Base-by-base conservation (phyloP, 306 rosid species). In the Spatholobus suberectus region DNA sequence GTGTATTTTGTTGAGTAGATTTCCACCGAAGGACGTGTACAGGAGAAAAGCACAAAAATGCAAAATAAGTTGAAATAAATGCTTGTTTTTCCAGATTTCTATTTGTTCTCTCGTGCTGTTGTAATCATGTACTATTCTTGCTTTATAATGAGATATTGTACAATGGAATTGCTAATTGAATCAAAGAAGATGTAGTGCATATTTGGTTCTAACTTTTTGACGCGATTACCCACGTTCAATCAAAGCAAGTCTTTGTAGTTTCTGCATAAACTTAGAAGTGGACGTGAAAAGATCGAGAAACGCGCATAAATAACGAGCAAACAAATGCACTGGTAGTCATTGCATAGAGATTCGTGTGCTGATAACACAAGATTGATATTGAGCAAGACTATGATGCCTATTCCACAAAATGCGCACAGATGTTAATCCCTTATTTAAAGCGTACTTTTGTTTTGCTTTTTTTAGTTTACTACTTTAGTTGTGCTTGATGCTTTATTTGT, bases 11-110 rank as follows among this genome's bases (percentile, higher is more conserved):
- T 18, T 66, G 61, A 59, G 27, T 17, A 18, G 54, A 72, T 73
- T 75, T 65, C 21, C 4, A 5, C 44, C 1, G 40, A 52, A 70
- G 83, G 81, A 40, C 54, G 27, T 55, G 34, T 80, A 47, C 21
- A 6, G 57, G 23, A 43, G 41, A 35, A 26, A 59, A 44, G 75
- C 58, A 24, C 20, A 63, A 21, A 54, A 17, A 47, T 18, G 63
- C 17, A 41, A 66, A 52, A 55, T 75, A 21, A 65, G 72, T 72
- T 79, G 52, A 74, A 84, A 73, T 78, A 65, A 73, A 15, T 63
- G 75, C 38, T 71, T 51, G 11, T 5, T 29, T 80, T 70, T 24
- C 8, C 40, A 12, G 27, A 55, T 9, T 57, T 66, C 29, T 46
- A 29, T 59, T 24, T 59, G 43, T 35, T 46, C 40, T 40, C 49